These are phyloP conservation scores for Colletotrichum tropicale DNA, from an alignment of 2,329 filamentous ascomycete species.

Conservation along the genomic window DNA sequence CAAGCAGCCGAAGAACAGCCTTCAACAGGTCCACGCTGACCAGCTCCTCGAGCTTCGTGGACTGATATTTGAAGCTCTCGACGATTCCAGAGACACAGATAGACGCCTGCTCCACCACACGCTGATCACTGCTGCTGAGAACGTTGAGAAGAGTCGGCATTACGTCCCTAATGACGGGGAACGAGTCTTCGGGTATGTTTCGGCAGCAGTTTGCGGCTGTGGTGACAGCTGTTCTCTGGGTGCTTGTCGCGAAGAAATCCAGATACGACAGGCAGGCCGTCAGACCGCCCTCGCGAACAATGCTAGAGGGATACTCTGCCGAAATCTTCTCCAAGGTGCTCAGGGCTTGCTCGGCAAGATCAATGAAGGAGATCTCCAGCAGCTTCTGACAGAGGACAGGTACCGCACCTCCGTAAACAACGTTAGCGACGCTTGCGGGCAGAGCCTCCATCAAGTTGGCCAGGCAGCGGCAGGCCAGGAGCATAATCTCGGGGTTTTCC, in stretches of 20 bases:
- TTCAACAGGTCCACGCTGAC: constrained; percentile 87
- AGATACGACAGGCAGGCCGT: constrained; percentile 96
- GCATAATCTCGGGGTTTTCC: constrained; percentile 96
- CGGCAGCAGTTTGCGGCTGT: constrained; percentile 98
- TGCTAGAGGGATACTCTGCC: constrained; percentile 90
- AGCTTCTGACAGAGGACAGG: constrained; percentile 94
- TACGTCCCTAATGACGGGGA: constrained; percentile 87
- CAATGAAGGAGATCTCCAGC: constrained; percentile 95
- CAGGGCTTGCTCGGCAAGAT: constrained; percentile 93
- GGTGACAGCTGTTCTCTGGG: constrained; percentile 93
- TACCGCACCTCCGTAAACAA: constrained; percentile 96
- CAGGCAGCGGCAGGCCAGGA: constrained; percentile 91
- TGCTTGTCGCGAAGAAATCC: constrained; percentile 97
- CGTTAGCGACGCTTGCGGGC: constrained; percentile 89
- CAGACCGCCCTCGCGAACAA: constrained; percentile 93
- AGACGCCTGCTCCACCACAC: constrained; percentile 95
- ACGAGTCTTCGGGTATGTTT: constrained; percentile 93
- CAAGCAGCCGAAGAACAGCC: constrained; percentile 82
- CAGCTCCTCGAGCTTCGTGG: constrained; percentile 88
- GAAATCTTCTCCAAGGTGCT: constrained; percentile 98
- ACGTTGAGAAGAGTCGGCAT: constrained; percentile 96
- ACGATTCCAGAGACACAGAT: constrained; percentile 95
- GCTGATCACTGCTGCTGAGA: constrained; percentile 88
- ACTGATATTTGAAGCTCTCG: constrained; percentile 92
- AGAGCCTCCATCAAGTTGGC: constrained; percentile 98